Evolutionary conservation across 495 filamentous ascomycete genomes (phyloP), one percentile per base, ranked within the genome.

Genomic region (Penicillium robsamsonii): DNA sequence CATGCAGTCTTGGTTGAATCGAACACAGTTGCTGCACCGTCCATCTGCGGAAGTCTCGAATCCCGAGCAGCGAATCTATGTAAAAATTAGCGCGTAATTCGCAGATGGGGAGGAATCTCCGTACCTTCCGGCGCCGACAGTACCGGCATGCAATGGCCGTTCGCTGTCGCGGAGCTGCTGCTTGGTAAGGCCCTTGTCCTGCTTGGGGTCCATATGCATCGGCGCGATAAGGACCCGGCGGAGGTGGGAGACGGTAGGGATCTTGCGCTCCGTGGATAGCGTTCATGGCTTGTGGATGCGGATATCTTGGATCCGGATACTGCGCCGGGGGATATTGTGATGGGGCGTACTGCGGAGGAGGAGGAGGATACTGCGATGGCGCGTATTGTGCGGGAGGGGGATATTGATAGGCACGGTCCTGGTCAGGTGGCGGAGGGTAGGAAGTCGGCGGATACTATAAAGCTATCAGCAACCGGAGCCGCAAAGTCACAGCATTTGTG

Each of bases 131-230:
- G 74, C 89, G 80, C 50, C 89, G 77, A 72, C 89, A 92, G 68
- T 92, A 92, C 50, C 86, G 81, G 68, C 89, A 92, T n/a, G 89
- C 89, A 68, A 92, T 92, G 50, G 89, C 89, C 2, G 89, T 92
- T 50, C 89, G 77, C 68, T 92, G 89, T 57, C 89, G 79, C 12
- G 89, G 89, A 11, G 89, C 88, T 6, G 86, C 86, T 56, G 86
- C 68, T 67, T 87, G 66, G 68, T 85, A 72, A 76, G 85, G 75
- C 62, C 88, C 67, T 65, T 81, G 62, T 25, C 71, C 71, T 46
- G 51, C 46, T 5, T 70, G 79, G 63, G 65, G 77, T 62, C 61
- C 75, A 58, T 81, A 81, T 45, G 73, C 65, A 54, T 80, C 77
- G 37, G 70, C 63, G 48, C 75, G 78, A 66, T 73, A 78, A 29